These are phyloP conservation scores for Cercospora brassicicola DNA, from an alignment of 2,329 filamentous ascomycete genomes.

Conservation along the genomic window DNA sequence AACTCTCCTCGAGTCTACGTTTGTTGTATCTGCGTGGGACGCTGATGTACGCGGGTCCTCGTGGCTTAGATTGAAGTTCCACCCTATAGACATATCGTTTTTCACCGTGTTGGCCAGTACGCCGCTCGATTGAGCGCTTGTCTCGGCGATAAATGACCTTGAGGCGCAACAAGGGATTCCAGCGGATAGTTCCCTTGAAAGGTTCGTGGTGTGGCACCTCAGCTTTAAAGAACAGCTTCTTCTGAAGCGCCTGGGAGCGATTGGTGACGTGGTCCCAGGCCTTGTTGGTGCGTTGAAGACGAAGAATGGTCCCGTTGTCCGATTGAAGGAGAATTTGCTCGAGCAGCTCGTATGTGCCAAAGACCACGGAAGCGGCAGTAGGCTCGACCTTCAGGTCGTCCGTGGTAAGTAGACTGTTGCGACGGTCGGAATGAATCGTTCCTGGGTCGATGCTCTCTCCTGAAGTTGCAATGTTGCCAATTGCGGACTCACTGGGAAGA, in stretches of 20 bases:
- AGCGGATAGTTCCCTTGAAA: neutral
- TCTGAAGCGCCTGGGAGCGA: constrained; percentile 13
- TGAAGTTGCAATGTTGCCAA: neutral
- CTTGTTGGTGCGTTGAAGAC: constrained; percentile 14
- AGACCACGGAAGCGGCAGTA: constrained; percentile 4
- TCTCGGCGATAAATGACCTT: too few species aligned
- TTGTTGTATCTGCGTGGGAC: neutral
- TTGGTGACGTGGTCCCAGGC: constrained; percentile 17
- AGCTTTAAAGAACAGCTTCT: constrained; percentile 14
- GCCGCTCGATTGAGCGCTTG: too few species aligned
- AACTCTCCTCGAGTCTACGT: neutral
- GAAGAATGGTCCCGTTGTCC: constrained; percentile 1
- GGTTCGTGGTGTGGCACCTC: neutral
- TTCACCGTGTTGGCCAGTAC: neutral
- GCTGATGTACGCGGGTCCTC: neutral
- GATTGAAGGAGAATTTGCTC: constrained; percentile 17
- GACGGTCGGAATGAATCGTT: neutral
- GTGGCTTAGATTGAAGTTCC: neutral
- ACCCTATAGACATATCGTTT: neutral
- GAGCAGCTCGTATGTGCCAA: constrained; percentile 19
- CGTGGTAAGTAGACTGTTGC: too few species aligned
- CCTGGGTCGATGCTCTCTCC: neutral
- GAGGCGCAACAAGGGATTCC: neutral
- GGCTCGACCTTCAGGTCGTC: neutral
- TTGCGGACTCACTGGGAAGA: neutral